Base-by-base conservation (phyloP, 2,329 filamentous ascomycete genomes). In the Coniochaeta prunicola region DNA sequence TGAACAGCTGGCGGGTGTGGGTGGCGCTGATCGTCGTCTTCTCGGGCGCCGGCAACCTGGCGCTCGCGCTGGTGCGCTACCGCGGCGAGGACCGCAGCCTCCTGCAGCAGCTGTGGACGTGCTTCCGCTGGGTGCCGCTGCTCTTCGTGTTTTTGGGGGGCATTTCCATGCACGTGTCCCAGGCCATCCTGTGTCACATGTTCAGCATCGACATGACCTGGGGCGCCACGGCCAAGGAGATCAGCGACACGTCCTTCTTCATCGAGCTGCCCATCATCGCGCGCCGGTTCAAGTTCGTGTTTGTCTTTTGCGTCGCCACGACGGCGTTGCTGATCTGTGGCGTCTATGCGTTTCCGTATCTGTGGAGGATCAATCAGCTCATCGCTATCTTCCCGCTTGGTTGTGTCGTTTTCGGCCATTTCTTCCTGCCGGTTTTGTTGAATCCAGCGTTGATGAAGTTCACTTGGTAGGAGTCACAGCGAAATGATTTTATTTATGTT, bases 81-180 rank as follows among this genome's bases (percentile, higher is more conserved):
- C 83, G 88, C 58, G 77, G 83, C 58, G 85, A 83, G 53, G 85
- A 90, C 68, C 77, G 80, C 58, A 74, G 72, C 57, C 74, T 91
- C 59, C 64, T 86, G 13, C 76, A 76, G 57, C 75, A 82, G 12
- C 64, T 83, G 3, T 77, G 76, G 57, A 81, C 85, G 67, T 85
- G 85, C 71, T 80, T 90, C 73, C 88, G 86, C 71, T 91, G 88
- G 88, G 83, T 86, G 8, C 71, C 86, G 56, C 79, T 88, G 73
- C 77, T 92, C 55, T 86, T 85, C 60, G 85, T 93, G 70, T 94
- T 93, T 78, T 79, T 94, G 19, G 90, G 90, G 57, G 90, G 90
- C 36, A 79, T 92, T 48, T 89, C 85, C 0, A 80, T 93, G 31
- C 90, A 93, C 73, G 82, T 94, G 54, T 89, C 85, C 33, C 87